Conservation (phyloP, 169 alveolate species). For the Plasmodium fragile region DNA sequence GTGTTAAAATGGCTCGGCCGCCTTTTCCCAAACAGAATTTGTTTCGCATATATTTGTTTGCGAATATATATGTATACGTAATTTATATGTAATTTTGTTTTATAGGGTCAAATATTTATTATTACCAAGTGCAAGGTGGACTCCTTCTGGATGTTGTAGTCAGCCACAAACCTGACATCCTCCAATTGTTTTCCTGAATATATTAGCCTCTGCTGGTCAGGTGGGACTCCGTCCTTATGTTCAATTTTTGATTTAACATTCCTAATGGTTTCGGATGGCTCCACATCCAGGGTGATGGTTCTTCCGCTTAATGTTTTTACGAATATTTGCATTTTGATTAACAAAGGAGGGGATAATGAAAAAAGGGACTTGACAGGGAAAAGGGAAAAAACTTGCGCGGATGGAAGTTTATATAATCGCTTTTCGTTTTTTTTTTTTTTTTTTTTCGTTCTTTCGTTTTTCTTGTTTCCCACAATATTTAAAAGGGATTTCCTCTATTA, state of each 20-base stretch:
- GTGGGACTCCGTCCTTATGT: constrained; percentile 99
- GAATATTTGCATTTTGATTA: constrained; percentile 92
- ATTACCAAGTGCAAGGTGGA: constrained; percentile 97
- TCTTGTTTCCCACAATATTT: not conserved
- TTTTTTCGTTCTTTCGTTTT: not conserved
- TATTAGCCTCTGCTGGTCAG: constrained; percentile 99
- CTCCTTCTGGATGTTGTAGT: constrained; percentile 98
- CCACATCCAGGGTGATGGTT: constrained; percentile 96
- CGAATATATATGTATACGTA: not conserved
- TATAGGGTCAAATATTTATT: not conserved
- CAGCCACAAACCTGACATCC: constrained; percentile 98
- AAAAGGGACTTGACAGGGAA: not conserved
- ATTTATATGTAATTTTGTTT: constrained; percentile 15
- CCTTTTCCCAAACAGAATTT: not conserved
- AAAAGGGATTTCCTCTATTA: not conserved
- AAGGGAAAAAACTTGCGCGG: not conserved
- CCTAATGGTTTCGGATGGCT: constrained; percentile 97
- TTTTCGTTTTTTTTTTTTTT: not conserved
- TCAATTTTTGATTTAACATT: constrained; percentile 97
- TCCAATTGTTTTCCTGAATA: constrained; percentile 99
- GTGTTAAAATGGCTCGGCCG: not conserved
- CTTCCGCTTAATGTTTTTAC: constrained; percentile 97
- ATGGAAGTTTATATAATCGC: not conserved
- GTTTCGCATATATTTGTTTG: not conserved
- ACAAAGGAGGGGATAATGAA: not conserved